phyloP scores from a whole-genome alignment of 2,329 filamentous ascomycete species.

The Blumeria graminis region DNA sequence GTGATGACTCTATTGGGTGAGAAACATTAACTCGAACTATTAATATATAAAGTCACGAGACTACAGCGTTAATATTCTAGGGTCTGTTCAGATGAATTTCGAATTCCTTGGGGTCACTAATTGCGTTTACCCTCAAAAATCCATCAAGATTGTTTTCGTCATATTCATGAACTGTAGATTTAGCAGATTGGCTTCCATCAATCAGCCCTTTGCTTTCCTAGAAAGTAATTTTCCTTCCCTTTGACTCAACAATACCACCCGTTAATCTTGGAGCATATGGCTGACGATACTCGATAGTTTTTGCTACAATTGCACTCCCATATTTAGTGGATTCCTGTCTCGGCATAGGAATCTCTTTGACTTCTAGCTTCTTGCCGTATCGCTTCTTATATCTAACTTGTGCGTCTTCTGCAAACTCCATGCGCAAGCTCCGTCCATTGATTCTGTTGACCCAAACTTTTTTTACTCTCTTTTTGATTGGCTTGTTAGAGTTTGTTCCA shows the following conservation, averaged over 20 bases:
- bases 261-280: conserved; percentile 37
- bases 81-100: too few species aligned
- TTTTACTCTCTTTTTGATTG: conserved; percentile 33
- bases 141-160: too few species aligned
- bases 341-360: conserved; percentile 9
- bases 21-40: too few species aligned
- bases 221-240: conserved; percentile 66
- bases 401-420: conserved; percentile 86
- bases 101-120: too few species aligned
- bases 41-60: too few species aligned
- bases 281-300: conserved; percentile 23
- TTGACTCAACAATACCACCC: conserved; percentile 52
- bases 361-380: conserved; percentile 48
- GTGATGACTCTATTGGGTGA: too few species aligned
- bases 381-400: conserved; percentile 81
- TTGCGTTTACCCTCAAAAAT: too few species aligned
- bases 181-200: too few species aligned
- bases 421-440: conserved; percentile 54
- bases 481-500: conserved; percentile 16
- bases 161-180: too few species aligned
- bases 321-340: conserved; percentile 12
- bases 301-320: conserved; percentile 7
- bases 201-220: conserved; percentile 19
- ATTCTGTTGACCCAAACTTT: conserved; percentile 77
- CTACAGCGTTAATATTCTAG: too few species aligned